A percentile compares a stretch with the other conserved stretches of the same genome.
Conservation (phyloP, 2,329 filamentous ascomycete genomes). For the Tothia fuscella region DNA sequence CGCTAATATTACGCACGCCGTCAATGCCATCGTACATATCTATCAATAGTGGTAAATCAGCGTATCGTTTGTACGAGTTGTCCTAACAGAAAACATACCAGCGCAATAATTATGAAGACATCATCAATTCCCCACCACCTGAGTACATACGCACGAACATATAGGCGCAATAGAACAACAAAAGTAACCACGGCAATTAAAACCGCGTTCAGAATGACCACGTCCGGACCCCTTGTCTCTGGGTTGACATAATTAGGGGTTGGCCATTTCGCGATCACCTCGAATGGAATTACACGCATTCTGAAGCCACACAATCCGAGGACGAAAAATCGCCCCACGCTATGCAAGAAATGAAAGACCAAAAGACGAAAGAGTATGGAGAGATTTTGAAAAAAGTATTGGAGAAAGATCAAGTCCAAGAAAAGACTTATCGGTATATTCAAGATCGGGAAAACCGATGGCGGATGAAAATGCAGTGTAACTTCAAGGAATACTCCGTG, state of each 20-base stretch:
- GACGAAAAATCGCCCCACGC: no score
- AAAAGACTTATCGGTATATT: no score
- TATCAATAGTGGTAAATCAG: background rate
- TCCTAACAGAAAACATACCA: background rate
- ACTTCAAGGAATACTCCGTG: no score
- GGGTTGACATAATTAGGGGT: slow-evolving; percentile 10
- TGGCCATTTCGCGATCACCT: slow-evolving; percentile 5
- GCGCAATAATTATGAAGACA: slow-evolving; percentile 11
- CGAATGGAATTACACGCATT: slow-evolving; percentile 4
- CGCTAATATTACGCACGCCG: slow-evolving; percentile 3
- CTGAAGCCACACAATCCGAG: no score
- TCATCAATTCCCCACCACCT: slow-evolving; percentile 11
- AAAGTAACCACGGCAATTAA: slow-evolving; percentile 6
- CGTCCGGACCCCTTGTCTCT: slow-evolving; percentile 3
- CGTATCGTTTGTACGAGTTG: background rate
- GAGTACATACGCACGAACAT: slow-evolving; percentile 7
- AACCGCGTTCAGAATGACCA: slow-evolving; percentile 8
- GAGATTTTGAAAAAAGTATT: no score
- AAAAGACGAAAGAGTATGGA: no score
- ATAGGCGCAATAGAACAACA: slow-evolving; percentile 7
- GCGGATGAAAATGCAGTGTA: no score
- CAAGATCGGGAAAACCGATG: no score
- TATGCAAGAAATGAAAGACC: no score
- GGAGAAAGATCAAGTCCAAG: no score
- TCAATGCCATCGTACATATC: slow-evolving; percentile 5